Percentiles rank a stretch among this genome's conserved stretches.
These are phyloP conservation scores for Huntiella omanensis DNA, from an alignment of 2,329 filamentous ascomycete species.

Conservation along the genomic window DNA sequence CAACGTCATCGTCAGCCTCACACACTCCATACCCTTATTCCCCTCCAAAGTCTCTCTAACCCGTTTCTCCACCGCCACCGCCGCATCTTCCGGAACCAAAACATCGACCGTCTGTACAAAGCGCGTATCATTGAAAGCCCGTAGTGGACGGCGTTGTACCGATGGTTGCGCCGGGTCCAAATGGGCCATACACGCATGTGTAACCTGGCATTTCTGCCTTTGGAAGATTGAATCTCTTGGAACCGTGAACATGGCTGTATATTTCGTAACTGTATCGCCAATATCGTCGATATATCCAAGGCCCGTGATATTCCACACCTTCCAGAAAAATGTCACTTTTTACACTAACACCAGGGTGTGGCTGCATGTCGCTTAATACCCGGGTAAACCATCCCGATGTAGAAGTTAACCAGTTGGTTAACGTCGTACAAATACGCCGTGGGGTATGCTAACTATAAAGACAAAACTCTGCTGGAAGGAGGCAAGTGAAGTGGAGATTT, in stretches of 20 bases:
- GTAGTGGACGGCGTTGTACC: conserved; percentile 51
- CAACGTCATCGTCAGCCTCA: conserved; percentile 53
- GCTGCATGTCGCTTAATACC: not conserved
- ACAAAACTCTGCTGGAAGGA: too few relatives aligned
- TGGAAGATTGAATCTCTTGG: conserved; percentile 29
- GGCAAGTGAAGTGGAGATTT: too few relatives aligned
- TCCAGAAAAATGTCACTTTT: not conserved
- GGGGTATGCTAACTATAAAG: not conserved
- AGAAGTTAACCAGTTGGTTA: not conserved
- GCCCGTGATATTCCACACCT: too few relatives aligned
- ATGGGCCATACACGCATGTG: conserved; percentile 47
- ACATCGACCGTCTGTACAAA: conserved; percentile 57
- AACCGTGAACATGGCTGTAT: conserved; percentile 25
- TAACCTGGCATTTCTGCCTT: conserved; percentile 53
- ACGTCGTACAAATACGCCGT: conserved; percentile 1
- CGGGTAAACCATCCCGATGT: not conserved
- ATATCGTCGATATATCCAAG: too few relatives aligned
- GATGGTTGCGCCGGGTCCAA: conserved; percentile 48
- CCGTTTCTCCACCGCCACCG: conserved; percentile 32
- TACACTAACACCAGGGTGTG: not conserved
- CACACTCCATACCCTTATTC: conserved; percentile 30
- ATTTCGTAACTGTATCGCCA: too few relatives aligned
- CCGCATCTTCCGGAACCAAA: conserved; percentile 48
- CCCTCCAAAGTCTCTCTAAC: conserved; percentile 15
- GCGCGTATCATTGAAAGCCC: conserved; percentile 44